These are phyloP conservation scores for Corniculantispora saksenae DNA, from an alignment of 2,329 filamentous ascomycete species.

Conservation along the genomic window DNA sequence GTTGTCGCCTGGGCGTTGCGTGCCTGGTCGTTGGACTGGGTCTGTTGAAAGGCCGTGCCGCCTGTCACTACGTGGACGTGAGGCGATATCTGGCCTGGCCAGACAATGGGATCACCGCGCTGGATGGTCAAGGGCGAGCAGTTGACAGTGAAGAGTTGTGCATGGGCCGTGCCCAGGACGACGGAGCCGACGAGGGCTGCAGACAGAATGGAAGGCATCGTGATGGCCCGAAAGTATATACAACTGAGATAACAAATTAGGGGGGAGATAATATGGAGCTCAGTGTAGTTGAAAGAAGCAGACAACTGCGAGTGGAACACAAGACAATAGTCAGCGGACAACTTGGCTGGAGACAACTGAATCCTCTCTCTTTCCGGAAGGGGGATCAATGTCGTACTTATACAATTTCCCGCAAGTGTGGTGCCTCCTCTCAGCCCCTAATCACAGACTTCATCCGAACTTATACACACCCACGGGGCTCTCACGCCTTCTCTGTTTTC, in stretches of 20 bases:
- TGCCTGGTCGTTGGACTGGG: conserved; percentile 54
- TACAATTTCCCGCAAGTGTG: background rate
- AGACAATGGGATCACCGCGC: conserved; percentile 61
- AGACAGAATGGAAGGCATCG: background rate
- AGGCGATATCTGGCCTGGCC: conserved; percentile 51
- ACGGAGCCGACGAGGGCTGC: background rate
- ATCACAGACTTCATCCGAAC: background rate
- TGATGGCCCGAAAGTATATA: background rate
- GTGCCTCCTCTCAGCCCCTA: background rate
- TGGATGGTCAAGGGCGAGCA: conserved; percentile 35
- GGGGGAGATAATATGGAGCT: background rate
- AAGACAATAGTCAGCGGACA: background rate
- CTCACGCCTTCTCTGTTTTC: background rate
- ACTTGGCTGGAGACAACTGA: background rate
- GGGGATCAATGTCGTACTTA: background rate
- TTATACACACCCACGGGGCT: background rate
- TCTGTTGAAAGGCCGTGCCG: conserved; percentile 60
- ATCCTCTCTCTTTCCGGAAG: no score
- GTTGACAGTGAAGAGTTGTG: conserved; percentile 30
- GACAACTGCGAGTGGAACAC: background rate
- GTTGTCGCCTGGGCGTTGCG: conserved; percentile 61
- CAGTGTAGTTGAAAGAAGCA: background rate
- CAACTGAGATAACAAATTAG: background rate
- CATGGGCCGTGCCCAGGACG: background rate
- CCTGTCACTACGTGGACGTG: conserved; percentile 66